phyloP scores from a whole-genome alignment of 2,329 filamentous ascomycete species.

The Chrysoporthe austroafricana region DNA sequence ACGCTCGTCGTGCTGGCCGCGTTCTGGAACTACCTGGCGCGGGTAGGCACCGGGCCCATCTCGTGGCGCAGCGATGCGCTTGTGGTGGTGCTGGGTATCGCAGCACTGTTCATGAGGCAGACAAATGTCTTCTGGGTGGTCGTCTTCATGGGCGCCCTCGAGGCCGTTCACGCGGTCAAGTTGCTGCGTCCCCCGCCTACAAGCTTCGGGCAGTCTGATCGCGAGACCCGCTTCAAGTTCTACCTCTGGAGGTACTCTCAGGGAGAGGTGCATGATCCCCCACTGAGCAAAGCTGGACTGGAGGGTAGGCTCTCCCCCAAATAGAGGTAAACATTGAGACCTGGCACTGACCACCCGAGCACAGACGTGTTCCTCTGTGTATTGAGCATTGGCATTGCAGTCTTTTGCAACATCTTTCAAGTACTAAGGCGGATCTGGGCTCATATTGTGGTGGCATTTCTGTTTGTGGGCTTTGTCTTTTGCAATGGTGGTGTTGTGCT shows the following conservation, averaged over 20 bases:
- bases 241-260: conserved; percentile 49
- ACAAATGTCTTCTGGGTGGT: conserved; percentile 98
- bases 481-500: conserved; percentile 94
- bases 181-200: conserved; percentile 41
- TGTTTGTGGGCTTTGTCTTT: conserved; percentile 75
- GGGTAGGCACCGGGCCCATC: conserved; percentile 42
- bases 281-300: conserved; percentile 50
- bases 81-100: conserved; percentile 61
- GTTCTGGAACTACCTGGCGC: conserved; percentile 61
- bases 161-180: conserved; percentile 57
- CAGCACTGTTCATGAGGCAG: conserved; percentile 79
- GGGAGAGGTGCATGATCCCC: conserved; percentile 60
- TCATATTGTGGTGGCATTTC: conserved; percentile 63
- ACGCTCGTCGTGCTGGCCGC: conserved; percentile 73
- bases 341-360: conserved; percentile 46
- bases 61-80: conserved; percentile 44
- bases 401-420: conserved; percentile 50
- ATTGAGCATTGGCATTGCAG: conserved; percentile 66
- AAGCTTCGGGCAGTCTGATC: conserved; percentile 34
- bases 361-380: conserved; percentile 60
- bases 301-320: conserved; percentile 48
- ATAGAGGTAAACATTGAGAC: conserved; percentile 21
- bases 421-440: conserved; percentile 58
- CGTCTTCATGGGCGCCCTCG: conserved; percentile 70
- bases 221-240: conserved; percentile 42